Conservation (phyloP, 345 rosid genomes). For the Salix suchowensis region DNA sequence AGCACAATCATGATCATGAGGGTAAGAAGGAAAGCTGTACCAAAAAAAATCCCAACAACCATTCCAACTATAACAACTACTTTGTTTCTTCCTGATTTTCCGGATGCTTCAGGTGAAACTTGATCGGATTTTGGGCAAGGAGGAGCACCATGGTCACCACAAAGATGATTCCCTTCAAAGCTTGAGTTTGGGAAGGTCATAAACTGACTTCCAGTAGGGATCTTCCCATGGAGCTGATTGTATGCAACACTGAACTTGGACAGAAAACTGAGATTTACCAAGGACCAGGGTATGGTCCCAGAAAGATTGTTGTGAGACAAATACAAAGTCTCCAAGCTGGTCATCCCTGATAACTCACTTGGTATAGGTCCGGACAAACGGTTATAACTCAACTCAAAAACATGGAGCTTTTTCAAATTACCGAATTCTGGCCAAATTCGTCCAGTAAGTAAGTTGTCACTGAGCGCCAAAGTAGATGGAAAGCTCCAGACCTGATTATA, state of each 20-base stretch:
- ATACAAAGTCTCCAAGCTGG: constrained; percentile 19
- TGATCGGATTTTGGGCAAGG: constrained; percentile 27
- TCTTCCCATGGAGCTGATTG: constrained; percentile 50
- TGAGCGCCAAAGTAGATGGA: constrained; percentile 17
- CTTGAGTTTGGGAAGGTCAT: constrained; percentile 71
- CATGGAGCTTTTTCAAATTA: constrained; percentile 14
- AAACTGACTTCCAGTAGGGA: constrained; percentile 69
- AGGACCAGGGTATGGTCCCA: constrained; percentile 15
- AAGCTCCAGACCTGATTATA: constrained; percentile 49
- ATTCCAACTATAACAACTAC: constrained; percentile 45
- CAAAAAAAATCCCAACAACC: constrained; percentile 55
- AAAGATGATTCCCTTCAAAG: constrained; percentile 67
- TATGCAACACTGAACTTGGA: constrained; percentile 55
- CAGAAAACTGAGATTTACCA: constrained; percentile 34
- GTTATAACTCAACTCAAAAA: constrained; percentile 12
- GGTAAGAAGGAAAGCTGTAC: constrained; percentile 43
- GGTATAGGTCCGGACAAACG: constrained; percentile 17
- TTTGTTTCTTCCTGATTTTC: constrained; percentile 31
- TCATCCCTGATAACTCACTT: constrained; percentile 20
- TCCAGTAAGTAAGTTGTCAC: constrained; percentile 14
- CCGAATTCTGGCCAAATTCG: constrained; percentile 20
- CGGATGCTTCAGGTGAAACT: constrained; percentile 4
- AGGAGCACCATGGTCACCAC: constrained; percentile 54
- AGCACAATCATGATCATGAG: constrained; percentile 44
- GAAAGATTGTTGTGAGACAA: constrained; percentile 22